These are phyloP conservation scores for Diaporthe longicolla DNA, from an alignment of 2,329 filamentous ascomycete genomes.

Conservation along the genomic window DNA sequence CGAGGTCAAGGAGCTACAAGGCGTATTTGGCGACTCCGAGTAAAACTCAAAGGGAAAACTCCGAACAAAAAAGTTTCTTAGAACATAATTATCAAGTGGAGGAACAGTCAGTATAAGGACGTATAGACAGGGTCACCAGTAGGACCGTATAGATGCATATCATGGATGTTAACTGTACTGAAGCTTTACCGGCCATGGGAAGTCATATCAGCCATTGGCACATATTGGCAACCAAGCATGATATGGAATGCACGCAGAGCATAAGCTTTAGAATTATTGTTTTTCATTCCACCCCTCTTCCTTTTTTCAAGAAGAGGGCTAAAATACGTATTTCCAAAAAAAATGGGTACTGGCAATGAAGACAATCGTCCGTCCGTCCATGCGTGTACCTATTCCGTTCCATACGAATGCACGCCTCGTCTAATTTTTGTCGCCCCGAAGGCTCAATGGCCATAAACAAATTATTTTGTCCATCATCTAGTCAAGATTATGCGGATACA, in stretches of 20 bases:
- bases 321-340: conserved; percentile 19
- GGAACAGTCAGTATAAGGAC: not conserved
- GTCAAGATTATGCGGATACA: conserved; percentile 19
- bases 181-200: not conserved
- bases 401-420: conserved; percentile 10
- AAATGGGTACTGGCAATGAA: not conserved
- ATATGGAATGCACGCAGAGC: not conserved
- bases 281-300: not conserved
- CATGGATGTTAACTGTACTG: not conserved
- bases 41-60: not conserved
- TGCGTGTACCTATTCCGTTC: not conserved
- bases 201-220: not conserved
- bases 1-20: conserved; percentile 62
- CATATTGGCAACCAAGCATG: not conserved
- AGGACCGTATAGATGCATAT: not conserved
- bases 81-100: no score
- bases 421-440: not conserved
- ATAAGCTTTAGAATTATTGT: not conserved
- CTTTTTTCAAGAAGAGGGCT: no score
- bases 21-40: conserved; percentile 37
- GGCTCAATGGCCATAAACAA: not conserved
- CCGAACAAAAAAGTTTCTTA: not conserved
- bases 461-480: conserved; percentile 31
- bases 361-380: not conserved
- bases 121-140: not conserved